These are phyloP conservation scores for Paxillus involutus DNA, from an alignment of 768 basidiomycete genomes.

Conservation along the genomic window DNA sequence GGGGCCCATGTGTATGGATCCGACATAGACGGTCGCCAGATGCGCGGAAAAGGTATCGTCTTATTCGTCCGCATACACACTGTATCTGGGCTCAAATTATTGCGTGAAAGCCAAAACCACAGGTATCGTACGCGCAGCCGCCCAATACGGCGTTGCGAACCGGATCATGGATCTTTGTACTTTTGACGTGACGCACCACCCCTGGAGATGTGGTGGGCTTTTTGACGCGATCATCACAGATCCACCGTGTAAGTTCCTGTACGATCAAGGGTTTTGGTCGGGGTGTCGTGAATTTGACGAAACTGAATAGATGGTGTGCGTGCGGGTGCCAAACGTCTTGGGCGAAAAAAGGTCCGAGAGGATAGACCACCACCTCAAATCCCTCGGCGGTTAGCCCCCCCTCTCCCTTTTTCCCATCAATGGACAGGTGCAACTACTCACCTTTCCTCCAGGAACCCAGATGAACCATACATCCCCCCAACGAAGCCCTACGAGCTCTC, in stretches of 20 bases:
- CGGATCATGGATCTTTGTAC: constrained; percentile 83
- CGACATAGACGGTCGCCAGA: constrained; percentile 96
- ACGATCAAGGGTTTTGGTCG: neutral
- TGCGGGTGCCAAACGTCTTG: constrained; percentile 81
- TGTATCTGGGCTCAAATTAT: neutral
- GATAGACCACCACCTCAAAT: constrained; percentile 27
- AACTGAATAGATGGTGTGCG: constrained; percentile 79
- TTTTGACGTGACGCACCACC: constrained; percentile 90
- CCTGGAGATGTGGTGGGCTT: constrained; percentile 84
- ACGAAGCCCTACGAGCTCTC: constrained; percentile 92
- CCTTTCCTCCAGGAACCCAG: constrained; percentile 34
- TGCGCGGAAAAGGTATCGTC: constrained; percentile 81
- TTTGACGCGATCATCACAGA: constrained; percentile 96
- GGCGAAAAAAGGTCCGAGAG: constrained; percentile 53
- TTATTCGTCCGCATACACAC: neutral
- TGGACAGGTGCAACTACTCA: neutral
- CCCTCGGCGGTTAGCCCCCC: constrained; percentile 45
- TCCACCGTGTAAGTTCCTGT: constrained; percentile 73
- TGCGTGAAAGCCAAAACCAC: constrained; percentile 40
- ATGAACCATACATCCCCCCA: constrained; percentile 81
- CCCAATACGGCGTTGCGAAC: constrained; percentile 76
- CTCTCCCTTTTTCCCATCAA: neutral
- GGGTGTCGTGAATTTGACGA: neutral
- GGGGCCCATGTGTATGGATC: constrained; percentile 87
- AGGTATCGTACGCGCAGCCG: constrained; percentile 78